A percentile compares a stretch with the other conserved stretches of the same genome.
Conservation (phyloP, 2,329 filamentous ascomycete species). For the Lecanoromycetidae sp. region DNA sequence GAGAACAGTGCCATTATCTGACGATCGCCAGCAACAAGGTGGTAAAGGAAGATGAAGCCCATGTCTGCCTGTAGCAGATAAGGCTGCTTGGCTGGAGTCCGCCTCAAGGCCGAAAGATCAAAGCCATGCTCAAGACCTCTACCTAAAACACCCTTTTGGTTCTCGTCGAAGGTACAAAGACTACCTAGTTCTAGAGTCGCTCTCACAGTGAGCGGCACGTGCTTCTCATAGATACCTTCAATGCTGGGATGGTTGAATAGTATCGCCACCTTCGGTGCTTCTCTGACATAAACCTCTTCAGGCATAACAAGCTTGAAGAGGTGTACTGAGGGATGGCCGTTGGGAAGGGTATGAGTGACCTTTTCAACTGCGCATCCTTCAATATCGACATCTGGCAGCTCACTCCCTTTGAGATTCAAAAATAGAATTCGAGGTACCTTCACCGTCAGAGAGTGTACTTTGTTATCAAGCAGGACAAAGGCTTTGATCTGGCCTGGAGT, state of each 20-base stretch:
- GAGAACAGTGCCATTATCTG: constrained; percentile 94
- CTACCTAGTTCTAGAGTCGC: constrained; percentile 85
- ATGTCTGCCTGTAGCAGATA: constrained; percentile 68
- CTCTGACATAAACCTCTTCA: constrained; percentile 75
- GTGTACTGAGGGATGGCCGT: constrained; percentile 86
- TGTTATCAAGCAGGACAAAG: constrained; percentile 85
- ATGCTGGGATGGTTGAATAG: constrained; percentile 89
- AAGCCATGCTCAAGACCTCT: constrained; percentile 91
- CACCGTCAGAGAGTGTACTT: constrained; percentile 77
- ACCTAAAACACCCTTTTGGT: constrained; percentile 77
- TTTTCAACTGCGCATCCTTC: constrained; percentile 81
- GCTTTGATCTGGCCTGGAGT: constrained; percentile 76
- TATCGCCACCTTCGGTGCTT: constrained; percentile 67
- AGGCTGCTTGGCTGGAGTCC: constrained; percentile 51
- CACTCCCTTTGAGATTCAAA: constrained; percentile 77
- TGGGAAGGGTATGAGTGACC: constrained; percentile 83
- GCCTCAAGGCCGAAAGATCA: constrained; percentile 64
- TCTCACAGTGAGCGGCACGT: constrained; percentile 73
- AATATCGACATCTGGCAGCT: constrained; percentile 79
- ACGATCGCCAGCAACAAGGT: constrained; percentile 78
- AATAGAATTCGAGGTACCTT: constrained; percentile 83
- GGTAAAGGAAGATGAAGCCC: constrained; percentile 83
- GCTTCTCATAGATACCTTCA: constrained; percentile 93
- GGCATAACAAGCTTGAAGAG: constrained; percentile 87
- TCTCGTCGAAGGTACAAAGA: constrained; percentile 84